Evolutionary conservation across 2,329 filamentous ascomycete genomes (phyloP), one percentile per base, ranked within the genome.

Genomic region (Blastomyces gilchristii): DNA sequence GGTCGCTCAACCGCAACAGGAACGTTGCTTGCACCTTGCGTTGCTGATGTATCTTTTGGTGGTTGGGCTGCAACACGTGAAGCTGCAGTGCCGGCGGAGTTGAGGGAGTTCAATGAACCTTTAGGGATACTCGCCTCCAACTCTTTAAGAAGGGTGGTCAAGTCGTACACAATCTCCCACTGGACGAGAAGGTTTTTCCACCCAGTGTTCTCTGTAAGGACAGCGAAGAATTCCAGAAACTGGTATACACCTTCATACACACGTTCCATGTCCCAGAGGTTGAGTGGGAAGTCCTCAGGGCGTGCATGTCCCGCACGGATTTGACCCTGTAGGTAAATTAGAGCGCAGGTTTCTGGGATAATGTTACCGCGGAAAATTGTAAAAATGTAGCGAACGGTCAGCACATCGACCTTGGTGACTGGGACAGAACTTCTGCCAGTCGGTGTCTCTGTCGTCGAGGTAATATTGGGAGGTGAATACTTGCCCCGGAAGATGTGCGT

Each of bases 221-320:
- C 92, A 18, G 89, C 91, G 62, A 97, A 88, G 73, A 97, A 96
- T 69, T 97, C 92, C 1, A 97, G 84, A 71, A 96, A 96, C 74
- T 97, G 92, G 60, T 92, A 91, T 0, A 97, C 85, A 0, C 93
- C 93, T 71, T 97, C 93, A 73, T 96, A 96, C 64, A 95, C 93
- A 16, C 93, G 86, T 73, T 97, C 93, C 88, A 97, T 96, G 70
- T 97, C 93, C 93, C 93, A 97, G 57, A 91, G 83, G 70, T 97
- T 95, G 1, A 97, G 86, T 0, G 93, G 93, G 70, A 97, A 97
- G 70, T 97, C 92, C 65, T 90, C 86, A 0, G 90, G 86, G 65
- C 93, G 84, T 18, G 87, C 85, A 63, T 86, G 82, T 41, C 87
- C 86, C 50, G 87, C 86, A 52, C 90, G 87, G 43, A 97, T 96